Base-by-base conservation (phyloP, 2,329 filamentous ascomycete species). In the Aspergillus aculeatus region DNA sequence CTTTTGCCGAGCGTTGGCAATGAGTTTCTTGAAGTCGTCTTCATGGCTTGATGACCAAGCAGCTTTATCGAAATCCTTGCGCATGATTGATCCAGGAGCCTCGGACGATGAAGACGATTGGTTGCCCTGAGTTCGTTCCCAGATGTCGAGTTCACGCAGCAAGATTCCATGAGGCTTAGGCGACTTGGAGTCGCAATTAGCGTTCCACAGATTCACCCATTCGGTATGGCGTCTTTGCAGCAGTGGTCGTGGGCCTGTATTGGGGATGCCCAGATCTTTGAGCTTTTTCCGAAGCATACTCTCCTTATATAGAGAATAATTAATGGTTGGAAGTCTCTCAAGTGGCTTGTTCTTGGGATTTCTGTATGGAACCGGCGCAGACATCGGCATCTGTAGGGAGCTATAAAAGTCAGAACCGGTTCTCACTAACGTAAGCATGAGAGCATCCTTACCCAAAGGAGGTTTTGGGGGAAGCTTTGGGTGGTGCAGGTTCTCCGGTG, bases 141-240 rank as follows among this genome's bases (percentile, higher is more conserved):
- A 98, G 1, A 85, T 77, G 23, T 94, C 89, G 12, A 99, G 75
- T 61, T 98, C 94, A 14, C 84, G 85, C 16, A 96, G 76, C 4
- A 99, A 75, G 59, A 95, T 88, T 6, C 78, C 71, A 64, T 90
- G 91, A 11, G 82, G 81, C 71, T 89, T 90, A 0, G 92, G 92
- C 1, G 81, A 80, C 38, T 84, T 84, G 2, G 93, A 89, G 75
- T 99, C 95, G 76, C 92, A 96, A 72, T 99, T 99, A 11, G 96
- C 91, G 74, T 99, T 99, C 89, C 92, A 97, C 19, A 99, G 78
- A 41, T 95, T 97, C 54, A 95, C 83, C 93, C 93, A 99, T 75
- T 99, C 95, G 24, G 86, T 91, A 70, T 98, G 93, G 19, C 96
- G 85, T 65, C 83, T 85, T 72, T 94, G 89, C 56, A 98, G 80